These are phyloP conservation scores for Colletotrichum horii DNA, from an alignment of 2,329 filamentous ascomycete genomes.

Conservation along the genomic window DNA sequence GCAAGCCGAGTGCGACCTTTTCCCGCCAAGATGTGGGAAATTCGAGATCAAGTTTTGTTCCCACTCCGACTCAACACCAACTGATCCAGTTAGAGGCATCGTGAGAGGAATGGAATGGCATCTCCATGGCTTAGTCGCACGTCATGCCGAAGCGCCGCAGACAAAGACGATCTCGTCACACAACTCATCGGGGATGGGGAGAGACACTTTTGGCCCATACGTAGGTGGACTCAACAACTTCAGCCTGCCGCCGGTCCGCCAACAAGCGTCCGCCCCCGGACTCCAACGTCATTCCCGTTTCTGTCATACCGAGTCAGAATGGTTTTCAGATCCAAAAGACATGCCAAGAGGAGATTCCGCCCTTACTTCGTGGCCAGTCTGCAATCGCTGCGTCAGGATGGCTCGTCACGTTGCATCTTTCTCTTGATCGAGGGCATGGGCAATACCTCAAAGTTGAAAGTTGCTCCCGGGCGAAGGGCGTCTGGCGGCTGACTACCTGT, in stretches of 20 bases:
- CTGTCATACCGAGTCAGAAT: not conserved
- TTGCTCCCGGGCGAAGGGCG: not conserved
- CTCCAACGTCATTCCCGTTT: not conserved
- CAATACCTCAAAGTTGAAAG: not conserved
- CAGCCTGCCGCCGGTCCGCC: not conserved
- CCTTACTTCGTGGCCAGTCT: not conserved
- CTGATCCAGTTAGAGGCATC: not conserved
- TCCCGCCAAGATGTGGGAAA: not conserved
- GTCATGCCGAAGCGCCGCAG: not conserved
- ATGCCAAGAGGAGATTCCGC: not conserved
- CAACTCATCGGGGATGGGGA: not conserved
- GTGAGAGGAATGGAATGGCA: not conserved
- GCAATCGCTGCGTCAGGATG: not conserved
- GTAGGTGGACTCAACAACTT: not conserved
- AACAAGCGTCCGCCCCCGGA: not conserved
- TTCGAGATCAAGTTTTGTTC: not conserved
- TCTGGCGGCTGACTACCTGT: not conserved
- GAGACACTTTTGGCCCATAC: not conserved
- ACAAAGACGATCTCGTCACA: not conserved
- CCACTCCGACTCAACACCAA: not conserved
- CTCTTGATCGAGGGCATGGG: not conserved
- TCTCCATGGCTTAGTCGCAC: not conserved
- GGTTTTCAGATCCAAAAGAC: not conserved
- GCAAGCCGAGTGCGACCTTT: not conserved
- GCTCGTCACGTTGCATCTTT: not conserved